Percentiles rank a stretch among this genome's conserved stretches.
Evolutionary conservation across 2,329 filamentous ascomycete genomes (phyloP).

Genomic region (Pseudopithomyces maydicus): DNA sequence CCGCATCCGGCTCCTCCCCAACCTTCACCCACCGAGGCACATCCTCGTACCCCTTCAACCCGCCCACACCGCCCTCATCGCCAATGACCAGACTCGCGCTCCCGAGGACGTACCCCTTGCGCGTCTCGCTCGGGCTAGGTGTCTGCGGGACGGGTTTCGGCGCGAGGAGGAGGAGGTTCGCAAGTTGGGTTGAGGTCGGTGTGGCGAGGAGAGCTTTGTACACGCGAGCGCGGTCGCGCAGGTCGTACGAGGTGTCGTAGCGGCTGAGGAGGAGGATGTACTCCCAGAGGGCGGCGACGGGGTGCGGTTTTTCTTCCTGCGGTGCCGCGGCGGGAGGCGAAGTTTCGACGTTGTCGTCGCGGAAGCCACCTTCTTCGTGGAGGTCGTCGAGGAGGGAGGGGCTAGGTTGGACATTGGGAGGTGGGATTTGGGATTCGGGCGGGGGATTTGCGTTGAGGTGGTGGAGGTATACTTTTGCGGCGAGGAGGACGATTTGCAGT

Average conservation of each 20-base stretch:
- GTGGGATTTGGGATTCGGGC: no score
- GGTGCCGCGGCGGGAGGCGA: conserved; percentile 11
- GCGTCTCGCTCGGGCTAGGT: conserved; percentile 83
- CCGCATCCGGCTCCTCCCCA: conserved; percentile 78
- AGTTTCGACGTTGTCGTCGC: conserved; percentile 28
- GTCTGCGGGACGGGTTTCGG: conserved; percentile 93
- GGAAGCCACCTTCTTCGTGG: conserved; percentile 43
- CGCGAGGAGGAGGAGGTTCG: conserved; percentile 86
- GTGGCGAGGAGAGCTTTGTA: conserved; percentile 83
- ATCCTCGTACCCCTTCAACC: conserved; percentile 76
- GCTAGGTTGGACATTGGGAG: conserved; percentile 23
- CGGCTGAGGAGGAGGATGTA: conserved; percentile 84
- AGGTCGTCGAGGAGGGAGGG: conserved; percentile 31
- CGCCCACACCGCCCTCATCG: conserved; percentile 71
- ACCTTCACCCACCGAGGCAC: conserved; percentile 84
- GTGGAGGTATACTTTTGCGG: conserved; percentile 95
- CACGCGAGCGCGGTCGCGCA: conserved; percentile 86
- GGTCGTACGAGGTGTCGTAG: conserved; percentile 93
- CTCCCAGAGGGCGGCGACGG: conserved; percentile 78
- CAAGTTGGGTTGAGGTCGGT: conserved; percentile 77
- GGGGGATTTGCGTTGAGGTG: conserved; percentile 70
- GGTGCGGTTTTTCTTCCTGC: conserved; percentile 59
- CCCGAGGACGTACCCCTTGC: conserved; percentile 78
- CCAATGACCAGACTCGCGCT: conserved; percentile 86
- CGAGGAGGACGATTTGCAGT: conserved; percentile 87